Conservation (phyloP, 257 asterid species). For the Forsythia viridissima region DNA sequence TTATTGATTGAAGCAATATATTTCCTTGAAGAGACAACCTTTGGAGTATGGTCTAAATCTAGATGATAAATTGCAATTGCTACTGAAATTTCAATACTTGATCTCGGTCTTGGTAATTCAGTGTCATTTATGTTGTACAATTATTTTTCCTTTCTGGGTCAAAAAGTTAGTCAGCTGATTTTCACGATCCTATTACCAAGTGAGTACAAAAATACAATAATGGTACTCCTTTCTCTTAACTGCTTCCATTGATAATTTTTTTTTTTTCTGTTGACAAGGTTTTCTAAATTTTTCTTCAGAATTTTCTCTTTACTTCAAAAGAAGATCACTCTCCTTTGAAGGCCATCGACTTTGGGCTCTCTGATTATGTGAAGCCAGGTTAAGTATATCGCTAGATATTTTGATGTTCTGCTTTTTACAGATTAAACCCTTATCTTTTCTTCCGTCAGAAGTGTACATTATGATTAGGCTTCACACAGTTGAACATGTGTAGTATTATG, state of each 20-base stretch:
- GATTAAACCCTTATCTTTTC: not conserved
- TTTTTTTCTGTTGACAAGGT: conserved; percentile 5
- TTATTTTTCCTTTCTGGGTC: not conserved
- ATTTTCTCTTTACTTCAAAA: conserved; percentile 59
- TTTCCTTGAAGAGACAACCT: not conserved
- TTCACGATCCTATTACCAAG: not conserved
- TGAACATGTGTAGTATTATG: not conserved
- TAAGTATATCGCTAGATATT: conserved; percentile 8
- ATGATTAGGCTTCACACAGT: not conserved
- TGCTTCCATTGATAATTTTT: not conserved
- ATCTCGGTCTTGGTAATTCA: not conserved
- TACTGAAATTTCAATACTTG: not conserved
- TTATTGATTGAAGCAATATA: not conserved
- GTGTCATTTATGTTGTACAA: not conserved
- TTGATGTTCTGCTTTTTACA: conserved; percentile 9
- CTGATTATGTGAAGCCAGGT: conserved; percentile 86
- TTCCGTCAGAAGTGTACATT: not conserved
- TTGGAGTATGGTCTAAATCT: not conserved
- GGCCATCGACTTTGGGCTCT: conserved; percentile 85
- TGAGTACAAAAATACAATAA: not conserved
- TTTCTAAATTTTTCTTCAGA: conserved; percentile 41
- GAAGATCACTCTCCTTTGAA: conserved; percentile 62
- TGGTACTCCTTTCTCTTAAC: not conserved
- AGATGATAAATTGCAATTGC: not conserved
- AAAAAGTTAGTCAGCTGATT: not conserved